Evolutionary conservation across 768 basidiomycete species (phyloP), one percentile per base, ranked within the genome.

Genomic region (Amanita thiersii): DNA sequence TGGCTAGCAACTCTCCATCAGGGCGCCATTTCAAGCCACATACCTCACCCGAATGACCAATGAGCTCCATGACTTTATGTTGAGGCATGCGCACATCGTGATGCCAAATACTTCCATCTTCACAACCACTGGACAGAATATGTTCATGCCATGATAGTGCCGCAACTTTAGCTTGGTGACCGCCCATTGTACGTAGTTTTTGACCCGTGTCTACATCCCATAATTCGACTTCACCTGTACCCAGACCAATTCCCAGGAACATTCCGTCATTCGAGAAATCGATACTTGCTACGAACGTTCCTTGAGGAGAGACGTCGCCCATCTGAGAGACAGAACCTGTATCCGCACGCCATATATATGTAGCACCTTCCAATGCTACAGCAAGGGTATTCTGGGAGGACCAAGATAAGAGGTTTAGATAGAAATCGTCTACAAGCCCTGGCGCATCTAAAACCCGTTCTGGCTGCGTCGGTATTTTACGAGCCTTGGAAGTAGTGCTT

Each of bases 391-490:
- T 97, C 50, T 76, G 75, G 30, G 72, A 73, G 25, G 85, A 86
- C 96, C 96, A 99, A 12, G 82, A 75, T 39, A 97, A 59, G 39
- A 99, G 70, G 59, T 98, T 99, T 55, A 99, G 78, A 56, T 99
- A 99, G 60, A 94, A 99, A 60, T 99, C 96, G 50, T 98, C 91
- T 7, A 81, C 72, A 72, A 87, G 81, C 4, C 89, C 89, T 1
- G 92, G 92, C 0, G 94, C 94, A 52, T 98, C 96, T 7, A 99
- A 72, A 5, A 97, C 91, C n/a, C 91, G 77, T 52, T 94, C 87
- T 0, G 94, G 89, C 17, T 81, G 77, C 0, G 86, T 86, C 0
- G 91, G 75, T 40, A 97, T 88, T 50, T 84, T 81, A 14, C 94
- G 74, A 4, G 82, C 71, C 56, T 87, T 88, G 50, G 77, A 74